Evolutionary conservation across 225 moss, liverwort and hornwort genomes (phyloP).

Genomic region (Antitrichia curtipendula): DNA sequence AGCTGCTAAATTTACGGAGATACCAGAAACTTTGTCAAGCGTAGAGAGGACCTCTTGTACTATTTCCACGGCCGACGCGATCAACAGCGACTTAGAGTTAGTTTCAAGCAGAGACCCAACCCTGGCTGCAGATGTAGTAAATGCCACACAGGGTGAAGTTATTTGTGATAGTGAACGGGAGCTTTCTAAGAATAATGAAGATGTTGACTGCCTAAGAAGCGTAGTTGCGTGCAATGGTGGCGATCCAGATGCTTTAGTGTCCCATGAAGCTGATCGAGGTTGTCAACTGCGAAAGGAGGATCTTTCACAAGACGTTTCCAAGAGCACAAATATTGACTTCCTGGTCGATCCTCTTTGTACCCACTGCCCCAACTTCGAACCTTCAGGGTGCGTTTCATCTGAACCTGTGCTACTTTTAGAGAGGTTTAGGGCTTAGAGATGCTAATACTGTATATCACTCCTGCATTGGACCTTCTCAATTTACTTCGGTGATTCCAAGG

Average conservation of each 20-base stretch:
- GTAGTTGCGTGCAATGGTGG: neutral
- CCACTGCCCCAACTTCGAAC: slow-evolving; percentile 77
- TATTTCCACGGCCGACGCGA: neutral
- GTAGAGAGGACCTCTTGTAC: neutral
- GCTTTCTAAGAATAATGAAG: neutral
- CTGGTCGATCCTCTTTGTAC: slow-evolving; percentile 68
- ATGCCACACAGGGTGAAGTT: neutral
- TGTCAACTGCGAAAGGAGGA: neutral
- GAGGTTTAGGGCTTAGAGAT: neutral
- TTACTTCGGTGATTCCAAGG: neutral
- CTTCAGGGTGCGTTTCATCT: slow-evolving; percentile 53
- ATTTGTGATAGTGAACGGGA: neutral
- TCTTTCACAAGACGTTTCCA: neutral
- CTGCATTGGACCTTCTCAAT: neutral
- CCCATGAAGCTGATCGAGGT: neutral
- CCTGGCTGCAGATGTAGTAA: neutral
- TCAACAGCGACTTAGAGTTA: neutral
- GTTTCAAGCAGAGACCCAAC: neutral
- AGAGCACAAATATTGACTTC: slow-evolving; percentile 15
- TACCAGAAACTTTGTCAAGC: neutral
- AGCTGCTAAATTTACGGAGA: slow-evolving; percentile 40
- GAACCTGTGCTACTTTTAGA: neutral
- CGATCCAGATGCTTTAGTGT: neutral
- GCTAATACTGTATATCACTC: neutral
- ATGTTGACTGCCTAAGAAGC: neutral